phyloP scores from a whole-genome alignment of 164 flowering plant species.

The Liriodendron chinense region DNA sequence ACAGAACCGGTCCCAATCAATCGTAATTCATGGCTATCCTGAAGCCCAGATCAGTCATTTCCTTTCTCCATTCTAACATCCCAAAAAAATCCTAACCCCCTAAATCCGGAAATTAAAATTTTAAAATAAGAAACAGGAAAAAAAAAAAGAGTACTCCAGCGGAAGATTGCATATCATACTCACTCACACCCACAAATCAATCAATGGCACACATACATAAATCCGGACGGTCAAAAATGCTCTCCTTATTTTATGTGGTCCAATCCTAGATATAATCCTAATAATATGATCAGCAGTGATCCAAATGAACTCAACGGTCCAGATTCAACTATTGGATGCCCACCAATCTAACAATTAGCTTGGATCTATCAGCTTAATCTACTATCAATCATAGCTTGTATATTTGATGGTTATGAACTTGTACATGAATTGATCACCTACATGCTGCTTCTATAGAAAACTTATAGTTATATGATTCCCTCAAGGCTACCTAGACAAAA shows the following conservation, averaged over 20 bases:
- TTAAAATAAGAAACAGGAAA: background rate
- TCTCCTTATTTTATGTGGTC: background rate
- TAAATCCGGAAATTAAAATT: background rate
- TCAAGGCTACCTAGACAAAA: no score
- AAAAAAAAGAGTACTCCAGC: background rate
- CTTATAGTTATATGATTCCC: no score
- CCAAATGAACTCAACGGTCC: no score
- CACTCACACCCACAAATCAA: background rate
- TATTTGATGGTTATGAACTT: no score
- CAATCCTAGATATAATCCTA: no score
- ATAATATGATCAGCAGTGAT: no score
- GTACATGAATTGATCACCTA: no score
- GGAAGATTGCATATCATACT: background rate
- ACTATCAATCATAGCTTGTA: no score
- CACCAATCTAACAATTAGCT: no score
- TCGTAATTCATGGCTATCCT: background rate
- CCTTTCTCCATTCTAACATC: background rate
- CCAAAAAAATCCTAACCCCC: background rate
- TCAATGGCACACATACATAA: background rate
- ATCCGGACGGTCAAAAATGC: background rate
- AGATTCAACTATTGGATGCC: no score
- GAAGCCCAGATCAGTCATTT: constrained; percentile 5
- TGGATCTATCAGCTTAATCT: no score
- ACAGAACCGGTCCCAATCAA: background rate
- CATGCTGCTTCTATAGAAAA: no score